Percentiles rank a stretch among this genome's conserved stretches.
These are phyloP conservation scores for Phyllosticta citrichinensis DNA, from an alignment of 2,329 filamentous ascomycete genomes.

Conservation along the genomic window DNA sequence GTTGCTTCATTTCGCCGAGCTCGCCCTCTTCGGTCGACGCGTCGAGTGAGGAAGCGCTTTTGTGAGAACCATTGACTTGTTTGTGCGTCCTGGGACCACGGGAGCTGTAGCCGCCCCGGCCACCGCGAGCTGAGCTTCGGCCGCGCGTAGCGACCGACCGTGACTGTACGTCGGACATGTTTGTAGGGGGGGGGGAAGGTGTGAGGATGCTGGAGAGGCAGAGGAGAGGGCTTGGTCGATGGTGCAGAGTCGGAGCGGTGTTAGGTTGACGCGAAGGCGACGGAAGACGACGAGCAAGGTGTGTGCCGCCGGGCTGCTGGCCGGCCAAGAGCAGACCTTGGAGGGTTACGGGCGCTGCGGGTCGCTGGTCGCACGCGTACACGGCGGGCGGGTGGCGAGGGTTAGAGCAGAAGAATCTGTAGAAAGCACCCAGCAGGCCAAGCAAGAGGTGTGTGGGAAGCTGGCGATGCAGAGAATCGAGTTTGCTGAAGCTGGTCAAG, in stretches of 20 bases:
- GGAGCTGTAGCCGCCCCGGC: constrained; percentile 57
- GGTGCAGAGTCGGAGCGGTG: constrained; percentile 20
- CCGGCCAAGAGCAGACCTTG: background rate
- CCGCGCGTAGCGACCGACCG: constrained; percentile 75
- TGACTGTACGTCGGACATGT: constrained; percentile 92
- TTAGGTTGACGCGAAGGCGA: constrained; percentile 9
- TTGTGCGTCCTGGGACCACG: constrained; percentile 38
- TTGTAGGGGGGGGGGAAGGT: constrained; percentile 19
- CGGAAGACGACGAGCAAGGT: background rate
- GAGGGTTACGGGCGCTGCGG: background rate
- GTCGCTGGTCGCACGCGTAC: background rate
- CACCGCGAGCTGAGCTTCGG: constrained; percentile 81
- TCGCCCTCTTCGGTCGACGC: constrained; percentile 74
- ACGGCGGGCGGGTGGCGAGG: background rate
- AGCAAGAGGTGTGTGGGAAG: background rate
- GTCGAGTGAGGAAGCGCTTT: constrained; percentile 46
- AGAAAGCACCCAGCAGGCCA: background rate
- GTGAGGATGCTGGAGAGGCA: constrained; percentile 17
- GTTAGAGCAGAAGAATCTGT: background rate
- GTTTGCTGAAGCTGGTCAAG: background rate
- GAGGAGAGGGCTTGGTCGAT: constrained; percentile 20
- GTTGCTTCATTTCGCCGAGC: constrained; percentile 83
- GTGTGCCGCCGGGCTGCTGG: background rate
- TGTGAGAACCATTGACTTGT: constrained; percentile 61
- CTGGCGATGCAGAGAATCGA: background rate